Evolutionary conservation across 2,329 filamentous ascomycete species (phyloP).

Genomic region (Fusarium fujikuroi): DNA sequence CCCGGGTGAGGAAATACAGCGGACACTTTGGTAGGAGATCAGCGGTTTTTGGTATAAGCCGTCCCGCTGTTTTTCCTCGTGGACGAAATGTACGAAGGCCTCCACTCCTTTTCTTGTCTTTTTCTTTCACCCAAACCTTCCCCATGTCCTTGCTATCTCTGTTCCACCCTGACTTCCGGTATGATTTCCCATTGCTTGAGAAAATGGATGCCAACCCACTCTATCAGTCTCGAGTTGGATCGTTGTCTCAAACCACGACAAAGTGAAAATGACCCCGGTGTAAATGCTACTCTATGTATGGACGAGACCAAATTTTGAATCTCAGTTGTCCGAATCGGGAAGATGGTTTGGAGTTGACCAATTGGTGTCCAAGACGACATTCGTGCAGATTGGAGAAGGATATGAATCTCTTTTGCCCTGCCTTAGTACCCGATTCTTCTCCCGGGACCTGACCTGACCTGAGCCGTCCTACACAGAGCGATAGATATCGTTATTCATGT

Average conservation of each 20-base stretch:
- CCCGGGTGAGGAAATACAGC: too few relatives aligned
- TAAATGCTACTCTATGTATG: neutral
- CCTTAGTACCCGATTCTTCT: neutral
- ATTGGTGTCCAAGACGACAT: neutral
- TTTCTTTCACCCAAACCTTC: neutral
- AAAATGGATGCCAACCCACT: neutral
- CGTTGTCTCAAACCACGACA: neutral
- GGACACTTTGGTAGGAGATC: too few relatives aligned
- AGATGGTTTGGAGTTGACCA: neutral
- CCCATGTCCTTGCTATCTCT: neutral
- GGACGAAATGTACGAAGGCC: too few relatives aligned
- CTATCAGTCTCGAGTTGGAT: neutral
- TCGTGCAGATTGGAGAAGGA: neutral
- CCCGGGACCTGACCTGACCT: neutral
- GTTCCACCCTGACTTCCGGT: neutral
- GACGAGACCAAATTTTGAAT: neutral
- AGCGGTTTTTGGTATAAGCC: too few relatives aligned
- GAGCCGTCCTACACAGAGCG: neutral
- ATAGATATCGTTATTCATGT: neutral
- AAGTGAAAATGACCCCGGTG: neutral
- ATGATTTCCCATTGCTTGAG: neutral
- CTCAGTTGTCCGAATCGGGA: neutral
- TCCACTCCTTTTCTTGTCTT: too few relatives aligned
- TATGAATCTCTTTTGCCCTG: neutral
- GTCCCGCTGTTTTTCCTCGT: too few relatives aligned